A percentile compares a stretch with the other conserved stretches of the same genome.
These are phyloP conservation scores for Hemisphaericaspora xylanilytica DNA, from an alignment of 1,139 yeast species.

Conservation along the genomic window DNA sequence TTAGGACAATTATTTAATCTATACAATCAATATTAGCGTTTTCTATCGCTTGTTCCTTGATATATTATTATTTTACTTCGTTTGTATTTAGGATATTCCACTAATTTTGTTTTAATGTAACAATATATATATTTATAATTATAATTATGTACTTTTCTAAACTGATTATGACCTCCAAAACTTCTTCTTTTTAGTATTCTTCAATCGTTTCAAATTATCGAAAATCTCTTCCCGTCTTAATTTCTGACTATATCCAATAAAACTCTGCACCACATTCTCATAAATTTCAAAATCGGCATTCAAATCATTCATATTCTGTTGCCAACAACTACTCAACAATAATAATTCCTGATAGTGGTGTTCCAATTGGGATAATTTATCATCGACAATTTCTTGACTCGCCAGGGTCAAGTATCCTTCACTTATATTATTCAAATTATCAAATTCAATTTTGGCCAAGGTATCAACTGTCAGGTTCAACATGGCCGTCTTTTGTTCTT, in stretches of 20 bases:
- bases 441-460: constrained; percentile 34
- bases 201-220: constrained; percentile 32
- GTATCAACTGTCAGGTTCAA: constrained; percentile 25
- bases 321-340: constrained; percentile 49
- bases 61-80: constrained; percentile 1
- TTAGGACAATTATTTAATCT: constrained; percentile 31
- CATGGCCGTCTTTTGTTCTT: constrained; percentile 19
- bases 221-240: constrained; percentile 49
- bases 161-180: constrained; percentile 14
- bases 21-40: constrained; percentile 13
- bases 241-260: constrained; percentile 68
- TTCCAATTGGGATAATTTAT: constrained; percentile 29
- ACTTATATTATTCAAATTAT: constrained; percentile 35
- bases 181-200: constrained; percentile 17
- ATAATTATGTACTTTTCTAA: too few species aligned
- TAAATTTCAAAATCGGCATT: constrained; percentile 59
- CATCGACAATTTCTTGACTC: constrained; percentile 19
- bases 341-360: constrained; percentile 30
- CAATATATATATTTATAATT: too few species aligned
- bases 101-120: too few species aligned
- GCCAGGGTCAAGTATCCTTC: constrained; percentile 24
- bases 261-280: constrained; percentile 68
- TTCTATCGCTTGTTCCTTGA: neutral
- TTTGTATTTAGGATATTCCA: too few species aligned
- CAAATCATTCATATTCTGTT: constrained; percentile 38